A percentile compares a stretch with the other conserved stretches of the same genome.
Evolutionary conservation across 78 protist genomes (phyloP).

Genomic region (Planoprotostelium fungivorum): DNA sequence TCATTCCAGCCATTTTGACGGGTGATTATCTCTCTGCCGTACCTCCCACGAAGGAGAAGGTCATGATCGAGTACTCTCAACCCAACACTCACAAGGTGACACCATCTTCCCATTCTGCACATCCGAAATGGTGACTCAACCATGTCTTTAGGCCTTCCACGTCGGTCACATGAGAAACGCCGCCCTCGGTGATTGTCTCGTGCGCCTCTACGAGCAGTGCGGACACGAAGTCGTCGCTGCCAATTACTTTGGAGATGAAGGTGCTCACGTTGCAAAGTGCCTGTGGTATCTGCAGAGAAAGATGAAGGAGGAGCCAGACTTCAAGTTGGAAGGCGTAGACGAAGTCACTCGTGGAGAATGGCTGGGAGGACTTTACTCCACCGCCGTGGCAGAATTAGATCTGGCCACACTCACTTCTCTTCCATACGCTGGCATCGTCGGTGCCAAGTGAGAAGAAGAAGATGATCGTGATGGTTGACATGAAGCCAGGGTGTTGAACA

Average conservation of each 20-base stretch:
- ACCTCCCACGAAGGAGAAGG: background rate
- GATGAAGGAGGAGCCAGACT: background rate
- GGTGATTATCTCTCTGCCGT: background rate
- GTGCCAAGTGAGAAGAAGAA: no score
- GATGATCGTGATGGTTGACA: no score
- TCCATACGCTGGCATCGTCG: background rate
- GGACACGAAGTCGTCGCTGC: background rate
- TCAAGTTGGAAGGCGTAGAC: background rate
- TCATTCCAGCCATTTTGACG: background rate
- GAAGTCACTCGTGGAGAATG: background rate
- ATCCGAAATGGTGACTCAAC: no score
- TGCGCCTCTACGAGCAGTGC: background rate
- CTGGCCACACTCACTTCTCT: background rate
- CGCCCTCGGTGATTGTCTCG: background rate
- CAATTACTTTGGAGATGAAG: background rate
- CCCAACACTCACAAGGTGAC: background rate
- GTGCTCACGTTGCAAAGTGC: background rate
- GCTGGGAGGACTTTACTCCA: background rate
- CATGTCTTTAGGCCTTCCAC: background rate
- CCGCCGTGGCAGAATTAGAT: background rate
- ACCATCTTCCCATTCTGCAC: no score
- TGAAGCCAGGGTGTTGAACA: background rate
- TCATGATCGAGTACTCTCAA: background rate
- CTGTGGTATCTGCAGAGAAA: background rate
- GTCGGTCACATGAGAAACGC: background rate